phyloP scores from a whole-genome alignment of 2,329 filamentous ascomycete genomes.

The Stemphylium beticola region DNA sequence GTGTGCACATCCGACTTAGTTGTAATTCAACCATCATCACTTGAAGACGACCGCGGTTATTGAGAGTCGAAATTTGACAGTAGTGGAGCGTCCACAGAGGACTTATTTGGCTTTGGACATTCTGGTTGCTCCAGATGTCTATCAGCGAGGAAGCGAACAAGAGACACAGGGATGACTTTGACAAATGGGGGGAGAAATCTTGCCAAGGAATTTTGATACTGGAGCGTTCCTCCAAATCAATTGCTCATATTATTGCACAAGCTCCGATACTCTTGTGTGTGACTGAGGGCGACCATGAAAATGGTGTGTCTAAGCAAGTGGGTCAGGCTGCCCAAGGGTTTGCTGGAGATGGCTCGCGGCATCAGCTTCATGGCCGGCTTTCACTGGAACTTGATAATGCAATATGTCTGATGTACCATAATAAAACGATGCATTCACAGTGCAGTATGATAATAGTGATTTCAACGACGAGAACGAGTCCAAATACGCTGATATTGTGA shows the following conservation, averaged over 20 bases:
- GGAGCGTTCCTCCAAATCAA: conserved; percentile 1
- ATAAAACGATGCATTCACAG: conserved; percentile 15
- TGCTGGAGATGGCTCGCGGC: conserved; percentile 37
- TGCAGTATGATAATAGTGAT: conserved; percentile 18
- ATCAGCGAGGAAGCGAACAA: background rate
- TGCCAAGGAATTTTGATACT: conserved; percentile 18
- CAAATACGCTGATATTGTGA: conserved; percentile 62
- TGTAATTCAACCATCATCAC: background rate
- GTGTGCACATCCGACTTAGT: background rate
- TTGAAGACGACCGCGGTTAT: background rate
- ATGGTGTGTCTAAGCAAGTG: conserved; percentile 34
- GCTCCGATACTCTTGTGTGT: conserved; percentile 11
- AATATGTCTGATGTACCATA: conserved; percentile 6
- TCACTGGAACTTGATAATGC: conserved; percentile 14
- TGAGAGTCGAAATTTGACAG: background rate
- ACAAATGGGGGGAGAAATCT: background rate
- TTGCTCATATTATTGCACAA: background rate
- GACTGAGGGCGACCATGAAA: conserved; percentile 19
- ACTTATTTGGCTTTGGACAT: background rate
- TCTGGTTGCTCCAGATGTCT: background rate
- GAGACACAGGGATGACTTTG: background rate
- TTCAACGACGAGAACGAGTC: conserved; percentile 67
- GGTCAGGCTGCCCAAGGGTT: conserved; percentile 39
- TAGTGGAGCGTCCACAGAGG: background rate
- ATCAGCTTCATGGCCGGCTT: conserved; percentile 26